These are phyloP conservation scores for Piloderma croceum DNA, from an alignment of 768 basidiomycete genomes.

Conservation along the genomic window DNA sequence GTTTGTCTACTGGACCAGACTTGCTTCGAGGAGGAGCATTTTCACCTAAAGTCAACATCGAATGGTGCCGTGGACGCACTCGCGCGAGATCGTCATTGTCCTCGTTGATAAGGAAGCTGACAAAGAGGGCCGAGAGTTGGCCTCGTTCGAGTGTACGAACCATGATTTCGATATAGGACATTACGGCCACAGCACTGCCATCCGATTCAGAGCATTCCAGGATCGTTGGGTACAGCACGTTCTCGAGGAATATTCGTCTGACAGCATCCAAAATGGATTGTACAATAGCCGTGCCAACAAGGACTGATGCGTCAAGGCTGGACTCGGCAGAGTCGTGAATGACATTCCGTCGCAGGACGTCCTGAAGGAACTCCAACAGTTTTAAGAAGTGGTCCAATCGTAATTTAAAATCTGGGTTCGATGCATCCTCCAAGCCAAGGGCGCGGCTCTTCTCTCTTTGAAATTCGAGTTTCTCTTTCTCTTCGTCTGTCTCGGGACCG, in stretches of 20 bases:
- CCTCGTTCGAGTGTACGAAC: constrained; percentile 67
- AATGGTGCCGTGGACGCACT: constrained; percentile 39
- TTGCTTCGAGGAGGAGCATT: constrained; percentile 29
- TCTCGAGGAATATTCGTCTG: constrained; percentile 83
- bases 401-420: constrained; percentile 66
- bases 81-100: constrained; percentile 63
- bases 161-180: constrained; percentile 92
- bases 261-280: constrained; percentile 81
- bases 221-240: constrained; percentile 88
- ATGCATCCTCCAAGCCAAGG: constrained; percentile 73
- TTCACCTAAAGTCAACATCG: constrained; percentile 37
- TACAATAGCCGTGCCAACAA: constrained; percentile 77
- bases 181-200: constrained; percentile 93
- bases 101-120: constrained; percentile 79
- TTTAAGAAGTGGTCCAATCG: constrained; percentile 88
- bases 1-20: constrained; percentile 29
- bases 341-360: constrained; percentile 70
- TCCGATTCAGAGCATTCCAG: constrained; percentile 89
- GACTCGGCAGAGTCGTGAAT: constrained; percentile 34
- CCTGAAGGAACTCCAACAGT: constrained; percentile 86
- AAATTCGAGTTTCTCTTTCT: constrained; percentile 44
- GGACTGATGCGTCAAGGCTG: constrained; percentile 49
- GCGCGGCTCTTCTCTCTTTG: constrained; percentile 47
- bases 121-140: constrained; percentile 61
- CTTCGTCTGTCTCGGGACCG: constrained; percentile 48